These are phyloP conservation scores for Taiwanofungus camphoratus DNA, from an alignment of 1,284 basidiomycete genomes.

Conservation along the genomic window DNA sequence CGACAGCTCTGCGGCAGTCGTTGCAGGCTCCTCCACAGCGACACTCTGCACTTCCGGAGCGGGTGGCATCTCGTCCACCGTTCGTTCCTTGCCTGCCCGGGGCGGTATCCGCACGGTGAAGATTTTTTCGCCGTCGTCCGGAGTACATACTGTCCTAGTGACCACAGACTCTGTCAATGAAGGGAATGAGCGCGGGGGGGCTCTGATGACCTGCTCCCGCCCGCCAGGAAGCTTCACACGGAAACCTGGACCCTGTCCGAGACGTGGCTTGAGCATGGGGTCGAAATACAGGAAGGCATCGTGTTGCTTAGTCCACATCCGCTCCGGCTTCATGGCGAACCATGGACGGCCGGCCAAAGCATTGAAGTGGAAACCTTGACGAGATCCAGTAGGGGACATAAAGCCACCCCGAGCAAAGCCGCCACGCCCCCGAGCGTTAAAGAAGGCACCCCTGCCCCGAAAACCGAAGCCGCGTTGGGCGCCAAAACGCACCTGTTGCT, in stretches of 20 bases:
- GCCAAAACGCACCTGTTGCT: constrained; percentile 22
- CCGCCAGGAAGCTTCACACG: constrained; percentile 58
- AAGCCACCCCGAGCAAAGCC: constrained; percentile 31
- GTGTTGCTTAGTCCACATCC: constrained; percentile 73
- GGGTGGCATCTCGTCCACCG: constrained; percentile 7
- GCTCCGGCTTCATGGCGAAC: constrained; percentile 71
- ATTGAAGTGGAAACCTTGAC: constrained; percentile 24
- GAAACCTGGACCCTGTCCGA: constrained; percentile 45
- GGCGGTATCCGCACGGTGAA: constrained; percentile 53
- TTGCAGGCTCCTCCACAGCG: constrained; percentile 23
- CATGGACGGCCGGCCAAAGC: constrained; percentile 46
- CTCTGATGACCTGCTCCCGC: constrained; percentile 27
- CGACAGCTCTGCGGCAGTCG: constrained; percentile 34
- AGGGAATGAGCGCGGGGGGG: constrained; percentile 18
- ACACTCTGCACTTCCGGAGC: neutral
- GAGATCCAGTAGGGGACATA: constrained; percentile 21
- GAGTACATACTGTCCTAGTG: constrained; percentile 10
- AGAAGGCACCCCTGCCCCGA: constrained; percentile 37
- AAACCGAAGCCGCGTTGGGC: constrained; percentile 29
- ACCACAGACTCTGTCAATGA: constrained; percentile 2
- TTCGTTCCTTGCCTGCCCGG: constrained; percentile 28
- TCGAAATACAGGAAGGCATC: constrained; percentile 68
- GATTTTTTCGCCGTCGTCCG: constrained; percentile 39
- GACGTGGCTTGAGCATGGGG: constrained; percentile 46
- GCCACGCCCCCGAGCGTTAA: constrained; percentile 35